Evolutionary conservation across 495 filamentous ascomycete genomes (phyloP), one percentile per base, ranked within the genome.

Genomic region (Hypoxylon perforatum): DNA sequence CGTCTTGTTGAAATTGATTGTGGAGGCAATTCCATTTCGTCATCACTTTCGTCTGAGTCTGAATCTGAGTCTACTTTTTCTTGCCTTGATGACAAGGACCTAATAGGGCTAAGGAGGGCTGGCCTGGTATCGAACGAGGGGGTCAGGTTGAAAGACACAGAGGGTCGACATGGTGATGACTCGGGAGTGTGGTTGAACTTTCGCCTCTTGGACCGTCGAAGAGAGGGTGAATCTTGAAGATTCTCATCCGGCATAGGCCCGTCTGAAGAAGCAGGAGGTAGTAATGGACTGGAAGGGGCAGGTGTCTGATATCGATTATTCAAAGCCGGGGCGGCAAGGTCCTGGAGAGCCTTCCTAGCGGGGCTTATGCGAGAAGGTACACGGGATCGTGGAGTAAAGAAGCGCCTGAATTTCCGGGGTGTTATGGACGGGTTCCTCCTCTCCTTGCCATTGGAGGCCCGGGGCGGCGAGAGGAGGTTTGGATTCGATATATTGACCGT

Each of bases 341-440:
- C 88, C 51, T 83, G 82, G 49, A 97, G 82, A 46, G 90, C 86
- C 69, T 86, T 83, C 65, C 90, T 81, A 64, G 82, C 85, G 14
- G 86, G 81, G 65, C 79, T 85, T 2, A 64, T 85, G 77, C 69
- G 72, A 61, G 69, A 74, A 61, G 59, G 77, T 67, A 80, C 78
- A 44, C 80, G 72, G 23, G 78, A 75, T 15, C 80, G 84, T 49
- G 93, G 93, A 12, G 91, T 94, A 71, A 96, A 97, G 80, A 97
- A 97, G 25, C 87, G 83, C 39, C 78, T 87, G 70, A 96, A 96
- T 52, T 87, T 89, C 53, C 89, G 81, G 36, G 90, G 90, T 23
- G 90, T 93, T 49, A 93, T 81, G 15, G 84, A 86, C 21, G 84
- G 84, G 48, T 80, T 76, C 36, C 80, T 72, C 57, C 77, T 73